phyloP scores from a whole-genome alignment of 495 filamentous ascomycete genomes.

The Xylaria scruposa region DNA sequence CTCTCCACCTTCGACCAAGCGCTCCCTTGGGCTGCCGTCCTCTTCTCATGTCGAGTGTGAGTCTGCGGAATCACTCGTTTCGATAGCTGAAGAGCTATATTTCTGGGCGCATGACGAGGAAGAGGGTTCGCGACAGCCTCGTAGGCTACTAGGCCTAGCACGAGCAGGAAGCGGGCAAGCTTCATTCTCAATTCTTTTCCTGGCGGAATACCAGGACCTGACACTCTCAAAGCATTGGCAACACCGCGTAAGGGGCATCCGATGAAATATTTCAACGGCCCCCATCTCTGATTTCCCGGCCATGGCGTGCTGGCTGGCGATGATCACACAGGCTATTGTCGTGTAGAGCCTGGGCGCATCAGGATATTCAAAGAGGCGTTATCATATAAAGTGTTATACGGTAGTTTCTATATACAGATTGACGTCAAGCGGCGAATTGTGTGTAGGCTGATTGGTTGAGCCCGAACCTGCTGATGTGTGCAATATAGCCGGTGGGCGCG shows the following conservation, averaged over 20 bases:
- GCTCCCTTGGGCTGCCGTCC: constrained; percentile 55
- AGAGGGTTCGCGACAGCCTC: constrained; percentile 32
- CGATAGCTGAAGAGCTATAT: constrained; percentile 1
- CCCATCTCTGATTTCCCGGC: constrained; percentile 5
- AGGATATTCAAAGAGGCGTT: constrained; percentile 14
- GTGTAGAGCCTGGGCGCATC: constrained; percentile 32
- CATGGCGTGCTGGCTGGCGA: constrained; percentile 15
- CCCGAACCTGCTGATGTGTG: constrained; percentile 13
- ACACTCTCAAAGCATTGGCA: not conserved
- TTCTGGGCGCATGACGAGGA: not conserved
- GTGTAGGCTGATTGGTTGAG: not conserved
- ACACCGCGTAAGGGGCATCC: not conserved
- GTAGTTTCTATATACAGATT: not conserved
- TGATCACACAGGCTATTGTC: constrained; percentile 30
- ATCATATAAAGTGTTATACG: constrained; percentile 18
- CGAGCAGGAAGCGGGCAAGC: constrained; percentile 26
- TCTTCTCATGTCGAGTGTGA: constrained; percentile 44
- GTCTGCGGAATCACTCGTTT: constrained; percentile 35
- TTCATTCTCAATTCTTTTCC: constrained; percentile 32
- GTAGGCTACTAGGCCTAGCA: constrained; percentile 26
- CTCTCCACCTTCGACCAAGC: constrained; percentile 41
- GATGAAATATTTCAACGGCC: not conserved
- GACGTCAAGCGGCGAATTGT: not conserved
- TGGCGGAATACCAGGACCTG: not conserved
- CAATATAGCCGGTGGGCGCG: constrained; percentile 19